phyloP scores from a whole-genome alignment of 2,329 filamentous ascomycete genomes.

The Lachnellula cervina region DNA sequence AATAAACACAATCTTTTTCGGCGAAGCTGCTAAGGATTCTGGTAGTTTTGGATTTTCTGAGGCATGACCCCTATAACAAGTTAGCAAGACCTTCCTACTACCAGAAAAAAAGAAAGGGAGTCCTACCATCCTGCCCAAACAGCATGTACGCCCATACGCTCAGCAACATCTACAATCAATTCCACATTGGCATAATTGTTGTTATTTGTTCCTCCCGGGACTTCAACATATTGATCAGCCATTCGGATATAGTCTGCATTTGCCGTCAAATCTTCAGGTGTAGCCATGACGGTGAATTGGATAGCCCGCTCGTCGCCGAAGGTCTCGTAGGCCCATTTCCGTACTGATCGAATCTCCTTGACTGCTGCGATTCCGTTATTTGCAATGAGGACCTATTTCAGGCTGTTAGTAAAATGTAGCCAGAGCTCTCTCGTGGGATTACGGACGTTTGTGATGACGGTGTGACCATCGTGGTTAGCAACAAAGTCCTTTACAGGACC shows the following conservation, averaged over 20 bases:
- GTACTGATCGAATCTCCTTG: slow-evolving; percentile 97
- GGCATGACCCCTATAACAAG: slow-evolving; percentile 72
- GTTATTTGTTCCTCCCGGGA: slow-evolving; percentile 98
- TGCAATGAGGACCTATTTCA: slow-evolving; percentile 80
- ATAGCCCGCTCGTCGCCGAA: slow-evolving; percentile 98
- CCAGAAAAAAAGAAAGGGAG: not conserved
- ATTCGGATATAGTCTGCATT: slow-evolving; percentile 99
- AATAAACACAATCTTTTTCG: slow-evolving; percentile 99
- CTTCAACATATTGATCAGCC: slow-evolving; percentile 99
- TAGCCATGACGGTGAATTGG: slow-evolving; percentile 99
- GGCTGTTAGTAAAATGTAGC: not conserved
- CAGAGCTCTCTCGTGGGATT: not conserved
- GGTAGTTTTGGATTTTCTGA: slow-evolving; percentile 98
- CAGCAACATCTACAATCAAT: slow-evolving; percentile 96
- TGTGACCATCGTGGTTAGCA: slow-evolving; percentile 82
- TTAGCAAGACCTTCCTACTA: not conserved
- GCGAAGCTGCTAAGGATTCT: slow-evolving; percentile 90
- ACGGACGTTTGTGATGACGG: slow-evolving; percentile 93
- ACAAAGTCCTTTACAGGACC: slow-evolving; percentile 97
- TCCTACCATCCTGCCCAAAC: slow-evolving; percentile 97
- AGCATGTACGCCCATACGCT: slow-evolving; percentile 97
- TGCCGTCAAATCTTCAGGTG: slow-evolving; percentile 91
- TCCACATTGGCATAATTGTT: slow-evolving; percentile 99
- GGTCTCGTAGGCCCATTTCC: slow-evolving; percentile 99
- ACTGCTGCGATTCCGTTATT: slow-evolving; percentile 99